Percentiles rank a stretch among this genome's conserved stretches.
Evolutionary conservation across 2,329 filamentous ascomycete genomes (phyloP).

Genomic region (Rutstroemia sp.): DNA sequence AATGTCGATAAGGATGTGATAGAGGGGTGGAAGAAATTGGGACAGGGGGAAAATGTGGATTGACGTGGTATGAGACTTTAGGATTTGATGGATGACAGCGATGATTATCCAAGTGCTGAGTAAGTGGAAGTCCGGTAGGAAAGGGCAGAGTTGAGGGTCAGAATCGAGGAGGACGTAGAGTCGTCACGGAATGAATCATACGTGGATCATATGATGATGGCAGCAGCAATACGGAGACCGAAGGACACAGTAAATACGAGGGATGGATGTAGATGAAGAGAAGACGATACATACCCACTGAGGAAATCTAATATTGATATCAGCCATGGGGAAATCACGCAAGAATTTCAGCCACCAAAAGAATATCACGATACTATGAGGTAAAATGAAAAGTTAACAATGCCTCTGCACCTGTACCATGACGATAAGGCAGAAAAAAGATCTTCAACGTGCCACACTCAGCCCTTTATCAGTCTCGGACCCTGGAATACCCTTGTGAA

Average conservation of each 20-base stretch:
- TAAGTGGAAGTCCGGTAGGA: neutral
- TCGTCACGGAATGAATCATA: neutral
- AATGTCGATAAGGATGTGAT: conserved; percentile 71
- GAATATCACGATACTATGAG: too few species aligned
- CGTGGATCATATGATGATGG: neutral
- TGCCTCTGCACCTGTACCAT: too few species aligned
- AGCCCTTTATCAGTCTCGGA: too few species aligned
- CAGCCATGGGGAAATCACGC: too few species aligned
- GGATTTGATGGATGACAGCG: too few species aligned
- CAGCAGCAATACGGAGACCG: neutral
- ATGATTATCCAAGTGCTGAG: neutral
- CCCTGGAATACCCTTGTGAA: too few species aligned
- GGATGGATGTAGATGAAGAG: neutral
- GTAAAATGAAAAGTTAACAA: too few species aligned
- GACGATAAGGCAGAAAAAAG: too few species aligned
- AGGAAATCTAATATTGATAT: neutral
- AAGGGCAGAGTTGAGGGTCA: neutral
- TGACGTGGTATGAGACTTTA: neutral
- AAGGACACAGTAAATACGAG: neutral
- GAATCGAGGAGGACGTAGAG: neutral
- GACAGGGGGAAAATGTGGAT: neutral
- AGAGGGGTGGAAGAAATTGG: conserved; percentile 48
- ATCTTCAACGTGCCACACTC: too few species aligned
- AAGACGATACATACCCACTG: neutral
- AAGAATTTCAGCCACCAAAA: too few species aligned